Evolutionary conservation across 2,329 filamentous ascomycete genomes (phyloP).

Genomic region (Sclerotinia nivalis): DNA sequence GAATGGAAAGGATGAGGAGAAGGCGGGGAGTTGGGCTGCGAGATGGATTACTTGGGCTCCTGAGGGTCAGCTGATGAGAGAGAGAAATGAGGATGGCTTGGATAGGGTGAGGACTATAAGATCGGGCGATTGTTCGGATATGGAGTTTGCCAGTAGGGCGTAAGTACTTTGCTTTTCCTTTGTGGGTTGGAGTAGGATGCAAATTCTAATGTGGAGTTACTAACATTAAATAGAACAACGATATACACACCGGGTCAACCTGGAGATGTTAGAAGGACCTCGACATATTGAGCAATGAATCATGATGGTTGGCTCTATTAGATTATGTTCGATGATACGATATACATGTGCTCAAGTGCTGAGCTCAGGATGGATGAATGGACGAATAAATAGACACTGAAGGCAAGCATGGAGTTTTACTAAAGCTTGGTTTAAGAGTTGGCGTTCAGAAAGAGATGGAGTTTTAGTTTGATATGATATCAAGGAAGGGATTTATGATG

Average conservation of each 20-base stretch:
- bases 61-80: neutral
- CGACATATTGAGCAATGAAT: neutral
- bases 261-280: slow-evolving; percentile 7
- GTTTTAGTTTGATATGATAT: neutral
- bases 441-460: neutral
- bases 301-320: neutral
- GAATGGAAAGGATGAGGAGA: neutral
- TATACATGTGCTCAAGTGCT: slow-evolving; percentile 6
- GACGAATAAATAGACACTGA: neutral
- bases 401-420: slow-evolving; percentile 3
- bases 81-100: neutral
- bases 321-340: neutral
- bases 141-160: slow-evolving; percentile 11
- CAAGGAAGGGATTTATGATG: neutral
- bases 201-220: neutral
- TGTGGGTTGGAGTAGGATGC: too few relatives aligned
- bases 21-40: neutral
- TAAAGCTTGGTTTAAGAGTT: neutral
- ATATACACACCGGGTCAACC: slow-evolving; percentile 1
- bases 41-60: slow-evolving; percentile 18
- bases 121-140: neutral
- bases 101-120: neutral
- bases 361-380: neutral
- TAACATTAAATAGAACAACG: slow-evolving; percentile 8
- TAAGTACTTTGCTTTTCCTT: neutral